These are phyloP conservation scores for Thermothelomyces thermophilus DNA, from an alignment of 2,329 filamentous ascomycete species.

Conservation along the genomic window DNA sequence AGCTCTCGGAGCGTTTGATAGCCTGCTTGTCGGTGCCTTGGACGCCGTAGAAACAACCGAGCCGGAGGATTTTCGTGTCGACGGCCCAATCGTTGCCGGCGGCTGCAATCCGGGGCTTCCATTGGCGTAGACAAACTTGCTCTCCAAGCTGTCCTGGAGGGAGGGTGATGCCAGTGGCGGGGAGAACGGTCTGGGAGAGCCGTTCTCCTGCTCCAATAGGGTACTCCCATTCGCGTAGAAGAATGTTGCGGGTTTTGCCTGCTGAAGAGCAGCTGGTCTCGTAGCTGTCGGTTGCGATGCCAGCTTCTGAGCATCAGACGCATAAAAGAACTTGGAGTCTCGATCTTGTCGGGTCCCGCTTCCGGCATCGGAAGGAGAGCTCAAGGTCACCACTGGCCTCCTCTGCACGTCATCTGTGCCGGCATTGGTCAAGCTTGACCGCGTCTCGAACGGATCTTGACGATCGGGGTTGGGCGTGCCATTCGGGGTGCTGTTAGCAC, in stretches of 20 bases:
- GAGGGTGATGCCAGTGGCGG: conserved; percentile 30
- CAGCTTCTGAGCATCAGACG: conserved; percentile 60
- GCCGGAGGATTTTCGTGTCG: conserved; percentile 34
- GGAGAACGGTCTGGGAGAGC: conserved; percentile 29
- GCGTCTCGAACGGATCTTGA: conserved; percentile 39
- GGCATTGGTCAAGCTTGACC: conserved; percentile 27
- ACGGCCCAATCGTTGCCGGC: conserved; percentile 28
- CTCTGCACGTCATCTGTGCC: conserved; percentile 26
- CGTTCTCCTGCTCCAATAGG: conserved; percentile 33
- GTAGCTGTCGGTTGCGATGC: conserved; percentile 22
- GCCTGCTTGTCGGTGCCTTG: conserved; percentile 37
- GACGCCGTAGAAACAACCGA: conserved; percentile 43
- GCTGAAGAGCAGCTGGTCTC: conserved; percentile 29
- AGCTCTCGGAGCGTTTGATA: conserved; percentile 38
- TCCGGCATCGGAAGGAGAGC: conserved; percentile 32
- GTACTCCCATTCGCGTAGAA: conserved; percentile 50
- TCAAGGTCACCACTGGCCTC: conserved; percentile 34
- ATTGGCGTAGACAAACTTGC: conserved; percentile 73
- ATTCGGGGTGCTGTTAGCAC: conserved; percentile 58
- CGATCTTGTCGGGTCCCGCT: conserved; percentile 28
- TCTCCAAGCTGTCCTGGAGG: conserved; percentile 32
- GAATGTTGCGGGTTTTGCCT: conserved; percentile 40
- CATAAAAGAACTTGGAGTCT: conserved; percentile 83
- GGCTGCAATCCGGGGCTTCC: conserved; percentile 48
- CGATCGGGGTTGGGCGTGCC: conserved; percentile 49